Evolutionary conservation across 177 flowering plant species (phyloP).

Genomic region (Vitis hybrid): DNA sequence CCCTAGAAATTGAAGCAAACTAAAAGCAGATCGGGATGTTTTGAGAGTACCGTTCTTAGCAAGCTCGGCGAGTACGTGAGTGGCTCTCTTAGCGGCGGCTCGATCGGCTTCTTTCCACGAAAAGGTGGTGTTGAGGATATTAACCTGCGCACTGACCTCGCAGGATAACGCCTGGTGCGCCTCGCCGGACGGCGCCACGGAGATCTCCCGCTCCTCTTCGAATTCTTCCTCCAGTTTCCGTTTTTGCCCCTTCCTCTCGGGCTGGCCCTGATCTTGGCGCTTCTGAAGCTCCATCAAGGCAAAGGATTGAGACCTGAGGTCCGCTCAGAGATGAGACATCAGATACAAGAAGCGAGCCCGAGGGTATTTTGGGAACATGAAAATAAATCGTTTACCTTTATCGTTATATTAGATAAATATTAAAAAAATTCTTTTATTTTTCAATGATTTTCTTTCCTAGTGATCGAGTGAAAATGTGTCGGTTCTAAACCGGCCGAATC

Average conservation of each 20-base stretch:
- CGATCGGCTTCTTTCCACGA: constrained; percentile 85
- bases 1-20: constrained; percentile 4
- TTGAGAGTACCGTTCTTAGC: constrained; percentile 74
- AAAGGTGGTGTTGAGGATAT: constrained; percentile 49
- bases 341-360: constrained; percentile 1
- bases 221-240: constrained; percentile 63
- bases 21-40: constrained; percentile 14
- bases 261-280: constrained; percentile 19
- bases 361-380: constrained; percentile 21
- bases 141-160: constrained; percentile 66
- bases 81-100: constrained; percentile 88
- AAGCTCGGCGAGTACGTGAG: constrained; percentile 83
- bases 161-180: constrained; percentile 33
- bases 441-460: background rate
- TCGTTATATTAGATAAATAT: too few species aligned
- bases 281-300: constrained; percentile 29
- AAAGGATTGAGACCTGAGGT: constrained; percentile 10
- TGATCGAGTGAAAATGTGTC: background rate
- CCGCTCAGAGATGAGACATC: constrained; percentile 5
- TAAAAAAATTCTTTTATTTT: constrained; percentile 3
- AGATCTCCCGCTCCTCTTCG: constrained; percentile 37
- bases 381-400: background rate
- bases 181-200: constrained; percentile 23
- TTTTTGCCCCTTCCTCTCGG: constrained; percentile 72
- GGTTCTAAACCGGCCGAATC: constrained; percentile 12